Conservation (phyloP, 352 stramenopile species). For the Pythium utonaiense region DNA sequence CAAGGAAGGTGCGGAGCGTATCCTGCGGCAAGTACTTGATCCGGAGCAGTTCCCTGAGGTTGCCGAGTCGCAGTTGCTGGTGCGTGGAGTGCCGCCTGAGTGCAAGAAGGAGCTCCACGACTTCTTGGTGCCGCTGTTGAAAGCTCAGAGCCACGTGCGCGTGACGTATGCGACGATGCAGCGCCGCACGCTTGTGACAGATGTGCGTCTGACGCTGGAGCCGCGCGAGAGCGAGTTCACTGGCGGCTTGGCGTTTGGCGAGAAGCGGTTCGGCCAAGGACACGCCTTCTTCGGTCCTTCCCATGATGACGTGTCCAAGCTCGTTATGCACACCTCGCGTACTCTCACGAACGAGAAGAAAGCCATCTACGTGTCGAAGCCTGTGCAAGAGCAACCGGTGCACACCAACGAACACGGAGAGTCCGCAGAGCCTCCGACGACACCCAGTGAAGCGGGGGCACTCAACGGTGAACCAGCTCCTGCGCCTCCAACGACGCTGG, state of each 20-base stretch:
- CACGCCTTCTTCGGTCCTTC: conserved; percentile 70
- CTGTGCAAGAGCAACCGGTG: conserved; percentile 26
- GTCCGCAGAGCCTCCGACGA: conserved; percentile 13
- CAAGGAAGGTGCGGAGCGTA: conserved; percentile 56
- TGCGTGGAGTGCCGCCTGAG: conserved; percentile 49
- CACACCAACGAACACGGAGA: conserved; percentile 15
- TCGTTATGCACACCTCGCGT: conserved; percentile 63
- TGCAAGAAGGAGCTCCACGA: conserved; percentile 53
- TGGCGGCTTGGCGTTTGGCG: conserved; percentile 41
- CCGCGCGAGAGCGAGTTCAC: conserved; percentile 60
- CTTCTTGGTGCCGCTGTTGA: conserved; percentile 68
- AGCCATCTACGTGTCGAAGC: conserved; percentile 70
- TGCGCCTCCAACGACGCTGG: not conserved
- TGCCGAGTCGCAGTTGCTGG: conserved; percentile 66
- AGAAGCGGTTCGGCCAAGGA: conserved; percentile 65
- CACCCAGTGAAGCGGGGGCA: not conserved
- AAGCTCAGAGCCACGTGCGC: conserved; percentile 60
- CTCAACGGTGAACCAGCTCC: not conserved
- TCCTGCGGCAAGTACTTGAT: conserved; percentile 53
- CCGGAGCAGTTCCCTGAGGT: conserved; percentile 37
- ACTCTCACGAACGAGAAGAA: conserved; percentile 53
- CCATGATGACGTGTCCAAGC: conserved; percentile 57
- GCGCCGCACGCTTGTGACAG: conserved; percentile 70
- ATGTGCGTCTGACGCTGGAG: conserved; percentile 79
- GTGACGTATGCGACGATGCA: conserved; percentile 68